Base-by-base conservation (phyloP, 495 filamentous ascomycete species). In the Aspergillus diversus region DNA sequence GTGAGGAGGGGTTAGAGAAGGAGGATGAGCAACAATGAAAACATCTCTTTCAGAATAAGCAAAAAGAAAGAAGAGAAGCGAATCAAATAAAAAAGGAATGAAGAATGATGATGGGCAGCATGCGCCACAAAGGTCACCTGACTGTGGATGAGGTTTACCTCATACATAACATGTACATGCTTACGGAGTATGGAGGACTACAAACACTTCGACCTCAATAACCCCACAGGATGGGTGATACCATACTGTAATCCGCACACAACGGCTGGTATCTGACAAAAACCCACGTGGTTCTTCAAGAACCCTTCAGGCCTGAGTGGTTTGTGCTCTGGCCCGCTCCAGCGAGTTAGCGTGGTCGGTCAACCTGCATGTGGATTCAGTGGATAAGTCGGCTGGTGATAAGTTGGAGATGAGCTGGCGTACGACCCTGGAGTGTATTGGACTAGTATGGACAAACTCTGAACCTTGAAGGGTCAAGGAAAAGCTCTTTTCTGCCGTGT, bases 251-350 rank as follows among this genome's bases (percentile, higher is more conserved):
- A 61, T 42, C 16, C 16, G 5, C n/a, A 53, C 46, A 39, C 65
- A 67, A 67, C 65, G 65, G 65, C 54, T 58, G 34, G 65, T 67
- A 67, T 67, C 54, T 67, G 58, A 67, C 65, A 21, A 27, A 27
- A 63, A 17, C 34, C 65, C 65, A 67, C 65, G 65, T 67, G 65
- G 64, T 57, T 46, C 27, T 8, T 49, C 50, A 64, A 64, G 65
- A 67, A 67, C 65, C 42, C 53, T 55, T 61, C 61, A 12, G 53
- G 35, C 53, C 17, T 16, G 57, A 61, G 55, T 52, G 58, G 65
- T 67, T 67, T 67, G 65, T 61, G 65, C 60, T 67, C 58, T 52
- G 65, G 37, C 50, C 60, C 55, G 21, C 37, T 43, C 47, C 34
- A 21, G 42, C 37, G n/a, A 43, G 52, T 27, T 35, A 52, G 32